Conservation (phyloP, 2,329 filamentous ascomycete genomes). For the Verticillium isaacii region DNA sequence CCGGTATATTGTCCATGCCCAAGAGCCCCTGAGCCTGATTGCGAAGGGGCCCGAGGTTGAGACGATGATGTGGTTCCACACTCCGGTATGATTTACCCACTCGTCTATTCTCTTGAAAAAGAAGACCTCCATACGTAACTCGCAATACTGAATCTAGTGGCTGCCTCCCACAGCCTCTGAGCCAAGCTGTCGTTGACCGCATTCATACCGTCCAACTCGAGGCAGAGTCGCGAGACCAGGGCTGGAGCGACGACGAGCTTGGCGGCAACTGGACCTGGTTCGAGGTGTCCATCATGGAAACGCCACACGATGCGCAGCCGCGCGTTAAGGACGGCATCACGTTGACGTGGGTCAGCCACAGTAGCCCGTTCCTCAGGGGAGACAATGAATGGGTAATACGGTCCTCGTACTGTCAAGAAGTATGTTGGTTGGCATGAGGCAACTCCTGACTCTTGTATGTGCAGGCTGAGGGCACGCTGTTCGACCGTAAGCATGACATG, state of each 20-base stretch:
- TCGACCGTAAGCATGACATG: neutral
- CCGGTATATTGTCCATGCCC: no score
- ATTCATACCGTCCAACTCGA: neutral
- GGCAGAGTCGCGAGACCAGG: slow-evolving; percentile 11
- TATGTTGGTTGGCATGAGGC: no score
- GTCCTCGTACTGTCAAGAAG: neutral
- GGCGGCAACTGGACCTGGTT: slow-evolving; percentile 12
- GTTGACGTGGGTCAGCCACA: neutral
- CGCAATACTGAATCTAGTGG: no score
- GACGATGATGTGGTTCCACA: no score
- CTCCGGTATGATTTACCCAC: no score
- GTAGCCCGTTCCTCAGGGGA: neutral
- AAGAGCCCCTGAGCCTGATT: no score
- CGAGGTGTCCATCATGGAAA: slow-evolving; percentile 6
- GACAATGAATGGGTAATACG: neutral
- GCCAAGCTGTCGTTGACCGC: no score
- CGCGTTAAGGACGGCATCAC: neutral
- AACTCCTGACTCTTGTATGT: neutral
- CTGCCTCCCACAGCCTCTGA: no score
- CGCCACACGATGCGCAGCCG: neutral
- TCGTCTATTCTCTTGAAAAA: no score
- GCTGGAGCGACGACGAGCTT: neutral
- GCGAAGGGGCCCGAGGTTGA: no score
- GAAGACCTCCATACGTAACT: no score
- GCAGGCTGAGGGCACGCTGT: neutral